Percentiles rank a stretch among this genome's conserved stretches.
Evolutionary conservation across 1,139 yeast genomes (phyloP).

Genomic region (Lodderomyces beijingensis): DNA sequence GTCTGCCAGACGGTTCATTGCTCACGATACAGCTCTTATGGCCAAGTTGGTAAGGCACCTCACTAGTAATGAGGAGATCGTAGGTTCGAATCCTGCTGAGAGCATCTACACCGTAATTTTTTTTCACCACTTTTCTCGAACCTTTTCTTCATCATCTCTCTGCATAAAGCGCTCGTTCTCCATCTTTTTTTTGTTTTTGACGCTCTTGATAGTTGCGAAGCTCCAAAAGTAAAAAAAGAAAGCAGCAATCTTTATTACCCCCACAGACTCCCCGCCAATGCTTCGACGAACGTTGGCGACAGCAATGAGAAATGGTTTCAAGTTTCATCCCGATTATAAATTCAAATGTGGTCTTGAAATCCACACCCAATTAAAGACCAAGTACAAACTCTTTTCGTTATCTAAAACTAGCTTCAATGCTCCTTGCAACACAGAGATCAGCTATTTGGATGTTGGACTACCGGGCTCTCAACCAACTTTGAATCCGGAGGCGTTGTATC

Average conservation of each 20-base stretch:
- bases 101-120: slow-evolving; percentile 39
- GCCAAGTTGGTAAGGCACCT: slow-evolving; percentile 91
- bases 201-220: neutral
- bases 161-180: neutral
- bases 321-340: slow-evolving; percentile 19
- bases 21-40: too few species aligned
- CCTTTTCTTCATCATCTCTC: neutral
- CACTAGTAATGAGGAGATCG: slow-evolving; percentile 89
- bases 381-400: slow-evolving; percentile 68
- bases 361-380: slow-evolving; percentile 81
- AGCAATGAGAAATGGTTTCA: too few species aligned
- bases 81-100: slow-evolving; percentile 82
- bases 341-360: slow-evolving; percentile 89
- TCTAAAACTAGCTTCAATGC: slow-evolving; percentile 48
- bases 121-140: neutral
- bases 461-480: slow-evolving; percentile 92
- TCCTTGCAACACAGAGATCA: slow-evolving; percentile 64
- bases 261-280: neutral
- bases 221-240: too few species aligned
- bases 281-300: neutral
- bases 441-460: slow-evolving; percentile 78
- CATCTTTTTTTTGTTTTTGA: neutral
- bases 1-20: too few species aligned
- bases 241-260: too few species aligned
- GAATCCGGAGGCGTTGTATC: slow-evolving; percentile 68